Evolutionary conservation across 1,139 yeast species (phyloP), one percentile per base, ranked within the genome.

Genomic region (Kazachstania sp.): DNA sequence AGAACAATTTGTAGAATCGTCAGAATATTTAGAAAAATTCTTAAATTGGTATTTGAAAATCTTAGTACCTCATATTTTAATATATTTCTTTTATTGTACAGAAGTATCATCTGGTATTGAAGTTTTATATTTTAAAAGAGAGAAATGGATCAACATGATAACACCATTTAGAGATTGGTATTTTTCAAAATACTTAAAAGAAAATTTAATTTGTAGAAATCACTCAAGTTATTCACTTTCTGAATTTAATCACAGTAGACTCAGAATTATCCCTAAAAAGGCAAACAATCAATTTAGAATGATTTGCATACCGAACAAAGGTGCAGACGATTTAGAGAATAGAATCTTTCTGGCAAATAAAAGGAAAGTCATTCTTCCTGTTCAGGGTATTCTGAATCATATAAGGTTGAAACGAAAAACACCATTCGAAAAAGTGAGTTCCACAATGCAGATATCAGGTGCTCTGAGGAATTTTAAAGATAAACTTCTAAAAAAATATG

Each of bases 21-120:
- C 40, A n/a, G 45, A 49, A n/a, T 45, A 46, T 30, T 28, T 51
- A 20, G 37, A 37, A n/a, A 40, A 37, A 11, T 53, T 59, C 19
- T 20, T 85, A 1, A 45, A 51, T 2, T 90, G 95, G 95, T 49
- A 84, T 3, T 75, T 83, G 43, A 56, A 67, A 0, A 45, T 46
- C 0, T 71, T 81, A 45, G 52, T 86, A 1, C 69, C 74, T 7
- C 71, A 70, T 13, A 54, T 86, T 1, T 53, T 86, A 0, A 63
- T 70, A 0, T 64, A 74, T 0, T 79, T 77, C 57, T 90, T 90
- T 71, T 83, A 84, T 59, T 79, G 83, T 2, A 79, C 92, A 0
- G 83, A 80, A 46, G 63, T 74, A 0, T 71, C 81, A 1, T 72
- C 74, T 3, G 59, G 67, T 0, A 58, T 59, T 6, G 59, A 67